phyloP scores from a whole-genome alignment of 2,329 filamentous ascomycete species.

The Aspergillus sp. region DNA sequence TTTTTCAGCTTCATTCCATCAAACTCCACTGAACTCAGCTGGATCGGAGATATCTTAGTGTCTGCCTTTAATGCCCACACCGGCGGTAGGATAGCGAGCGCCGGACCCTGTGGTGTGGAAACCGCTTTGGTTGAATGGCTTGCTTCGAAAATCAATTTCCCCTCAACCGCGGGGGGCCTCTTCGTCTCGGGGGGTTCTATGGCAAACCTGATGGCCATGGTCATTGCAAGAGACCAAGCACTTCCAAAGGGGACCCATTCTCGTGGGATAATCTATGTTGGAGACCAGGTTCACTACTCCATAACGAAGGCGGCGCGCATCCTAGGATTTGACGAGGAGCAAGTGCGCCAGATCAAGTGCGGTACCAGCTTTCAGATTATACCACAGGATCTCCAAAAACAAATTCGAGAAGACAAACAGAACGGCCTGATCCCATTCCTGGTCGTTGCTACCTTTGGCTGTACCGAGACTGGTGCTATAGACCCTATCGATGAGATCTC shows the following conservation, averaged over 20 bases:
- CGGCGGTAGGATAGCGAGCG: not conserved
- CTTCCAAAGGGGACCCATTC: constrained; percentile 1
- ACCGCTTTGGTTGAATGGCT: constrained; percentile 15
- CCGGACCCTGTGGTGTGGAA: constrained; percentile 13
- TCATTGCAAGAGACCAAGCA: constrained; percentile 16
- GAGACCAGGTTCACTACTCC: constrained; percentile 17
- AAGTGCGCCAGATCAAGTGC: constrained; percentile 13
- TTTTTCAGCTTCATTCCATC: constrained; percentile 13
- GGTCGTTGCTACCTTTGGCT: constrained; percentile 17
- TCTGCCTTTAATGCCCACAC: constrained; percentile 4
- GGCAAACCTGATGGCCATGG: constrained; percentile 20
- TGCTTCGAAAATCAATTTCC: constrained; percentile 7
- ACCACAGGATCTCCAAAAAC: not conserved
- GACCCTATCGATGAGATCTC: constrained; percentile 17
- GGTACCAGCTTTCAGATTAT: constrained; percentile 9
- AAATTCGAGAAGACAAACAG: constrained; percentile 6
- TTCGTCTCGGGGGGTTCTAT: constrained; percentile 22
- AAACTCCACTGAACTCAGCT: constrained; percentile 3
- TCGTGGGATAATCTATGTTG: constrained; percentile 14
- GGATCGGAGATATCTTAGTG: constrained; percentile 5
- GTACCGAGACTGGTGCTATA: constrained; percentile 17
- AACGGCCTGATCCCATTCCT: constrained; percentile 12
- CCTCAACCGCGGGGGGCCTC: constrained; percentile 10
- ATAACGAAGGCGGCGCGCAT: constrained; percentile 13
- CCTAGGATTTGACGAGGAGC: constrained; percentile 12